phyloP scores from a whole-genome alignment of 805 yeast genomes.

The Wickerhamomyces pijperi region DNA sequence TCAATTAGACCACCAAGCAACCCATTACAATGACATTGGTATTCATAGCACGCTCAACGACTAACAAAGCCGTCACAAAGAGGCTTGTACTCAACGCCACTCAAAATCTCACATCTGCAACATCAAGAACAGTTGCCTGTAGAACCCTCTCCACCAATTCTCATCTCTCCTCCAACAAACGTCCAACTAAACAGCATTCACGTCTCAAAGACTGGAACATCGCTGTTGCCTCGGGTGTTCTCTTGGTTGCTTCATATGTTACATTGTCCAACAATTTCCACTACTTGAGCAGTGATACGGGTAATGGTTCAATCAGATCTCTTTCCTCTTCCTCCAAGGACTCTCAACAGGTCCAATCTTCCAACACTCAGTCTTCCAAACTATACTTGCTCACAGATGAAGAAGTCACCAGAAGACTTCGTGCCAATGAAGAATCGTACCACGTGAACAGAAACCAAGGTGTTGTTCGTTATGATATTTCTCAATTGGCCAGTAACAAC shows the following conservation, averaged over 20 bases:
- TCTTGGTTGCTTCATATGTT: conserved; percentile 19
- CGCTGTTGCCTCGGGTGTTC: conserved; percentile 19
- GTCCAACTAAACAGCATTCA: neutral
- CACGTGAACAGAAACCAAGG: conserved; percentile 78
- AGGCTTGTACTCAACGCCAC: neutral
- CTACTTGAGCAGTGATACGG: conserved; percentile 15
- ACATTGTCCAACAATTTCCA: conserved; percentile 13
- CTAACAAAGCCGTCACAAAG: neutral
- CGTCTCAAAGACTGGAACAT: conserved; percentile 12
- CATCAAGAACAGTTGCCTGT: neutral
- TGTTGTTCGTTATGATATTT: conserved; percentile 75
- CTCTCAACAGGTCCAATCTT: conserved; percentile 11
- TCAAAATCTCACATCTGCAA: neutral
- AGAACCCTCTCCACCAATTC: neutral
- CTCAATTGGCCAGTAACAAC: conserved; percentile 82
- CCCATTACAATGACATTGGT: neutral
- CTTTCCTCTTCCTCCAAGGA: conserved; percentile 14
- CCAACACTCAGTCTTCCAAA: conserved; percentile 14
- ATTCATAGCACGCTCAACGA: neutral
- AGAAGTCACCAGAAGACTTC: conserved; percentile 58
- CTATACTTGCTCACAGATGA: conserved; percentile 50
- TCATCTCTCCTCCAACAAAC: conserved; percentile 1
- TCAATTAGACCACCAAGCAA: too few relatives aligned
- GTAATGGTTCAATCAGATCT: conserved; percentile 5
- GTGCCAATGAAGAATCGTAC: conserved; percentile 72